Conservation (phyloP, 768 basidiomycete genomes). For the Suillus hirtellus region DNA sequence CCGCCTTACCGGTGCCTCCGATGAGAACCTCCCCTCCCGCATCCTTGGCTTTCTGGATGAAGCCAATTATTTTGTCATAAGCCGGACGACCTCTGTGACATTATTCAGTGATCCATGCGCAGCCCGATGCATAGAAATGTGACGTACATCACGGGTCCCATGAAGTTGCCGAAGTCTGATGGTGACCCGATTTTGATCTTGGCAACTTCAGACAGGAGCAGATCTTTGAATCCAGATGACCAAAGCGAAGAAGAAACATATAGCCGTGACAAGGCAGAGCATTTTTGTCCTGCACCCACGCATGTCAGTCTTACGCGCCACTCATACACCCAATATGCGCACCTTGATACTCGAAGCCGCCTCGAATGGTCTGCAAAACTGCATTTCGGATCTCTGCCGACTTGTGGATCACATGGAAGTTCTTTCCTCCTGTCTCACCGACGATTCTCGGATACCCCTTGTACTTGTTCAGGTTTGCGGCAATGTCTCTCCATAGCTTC, state of each 20-base stretch:
- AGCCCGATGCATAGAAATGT: background rate
- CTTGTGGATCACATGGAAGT: conserved; percentile 92
- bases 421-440: conserved; percentile 98
- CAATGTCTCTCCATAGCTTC: conserved; percentile 95
- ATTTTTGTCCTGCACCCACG: conserved; percentile 76
- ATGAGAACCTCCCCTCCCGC: conserved; percentile 87
- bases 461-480: conserved; percentile 84
- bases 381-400: conserved; percentile 88
- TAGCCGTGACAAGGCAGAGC: conserved; percentile 87
- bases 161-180: conserved; percentile 78
- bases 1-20: conserved; percentile 72
- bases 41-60: conserved; percentile 84
- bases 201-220: conserved; percentile 68
- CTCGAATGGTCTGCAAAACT: conserved; percentile 85
- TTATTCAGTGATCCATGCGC: background rate
- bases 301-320: background rate
- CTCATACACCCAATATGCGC: conserved; percentile 15
- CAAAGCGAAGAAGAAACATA: conserved; percentile 90
- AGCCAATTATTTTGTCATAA: conserved; percentile 81
- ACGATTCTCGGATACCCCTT: conserved; percentile 91
- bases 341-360: conserved; percentile 96
- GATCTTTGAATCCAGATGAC: conserved; percentile 83
- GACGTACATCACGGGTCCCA: conserved; percentile 93
- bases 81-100: conserved; percentile 71
- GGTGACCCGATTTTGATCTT: conserved; percentile 86